Base-by-base conservation (phyloP, 2,329 filamentous ascomycete genomes). In the Metarhizium album region DNA sequence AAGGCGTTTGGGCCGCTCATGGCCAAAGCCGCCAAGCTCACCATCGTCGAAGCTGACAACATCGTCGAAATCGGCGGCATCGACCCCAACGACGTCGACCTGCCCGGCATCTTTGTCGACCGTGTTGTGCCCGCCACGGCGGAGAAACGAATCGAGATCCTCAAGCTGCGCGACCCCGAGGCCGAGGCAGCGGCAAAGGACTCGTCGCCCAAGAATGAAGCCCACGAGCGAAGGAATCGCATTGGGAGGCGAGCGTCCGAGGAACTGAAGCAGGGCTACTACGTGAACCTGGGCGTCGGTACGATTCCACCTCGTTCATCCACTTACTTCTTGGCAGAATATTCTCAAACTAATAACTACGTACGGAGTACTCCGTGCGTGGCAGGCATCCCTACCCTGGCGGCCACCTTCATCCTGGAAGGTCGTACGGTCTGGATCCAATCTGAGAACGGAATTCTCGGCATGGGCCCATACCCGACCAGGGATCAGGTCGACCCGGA, bases 1-100 rank as follows among this genome's bases (percentile, higher is more conserved):
- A 86, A 86, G 64, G 82, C 84, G 0, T 90, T 88, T 56, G 84
- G 82, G 1, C 78, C 80, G 5, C 76, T 87, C 55, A 88, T 90
- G 85, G 88, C 86, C 53, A 90, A 91, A 68, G 87, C 87, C 0
- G 88, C 87, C 1, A 79, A 77, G 46, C 62, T 87, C 38, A 84
- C 87, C 24, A 90, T 94, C 40, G 87, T 93, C 37, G 88, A 94
- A 64, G 88, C 88, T 1, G 88, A 94, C 61, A 77, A 91, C 55
- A 89, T 94, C 53, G 88, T 94, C 48, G 80, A 84, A 2, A 67
- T 82, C 1, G 88, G 88, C 23, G 78, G 80, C 2, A 83, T 94
- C 38, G 76, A 83, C 49, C 82, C 88, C 2, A 83, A 87, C 53
- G 79, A 83, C 42, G 82, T 94, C 4, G 83, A 93, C 60, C 74